Conservation (phyloP, 2,329 filamentous ascomycete genomes). For the Fusarium sp. region DNA sequence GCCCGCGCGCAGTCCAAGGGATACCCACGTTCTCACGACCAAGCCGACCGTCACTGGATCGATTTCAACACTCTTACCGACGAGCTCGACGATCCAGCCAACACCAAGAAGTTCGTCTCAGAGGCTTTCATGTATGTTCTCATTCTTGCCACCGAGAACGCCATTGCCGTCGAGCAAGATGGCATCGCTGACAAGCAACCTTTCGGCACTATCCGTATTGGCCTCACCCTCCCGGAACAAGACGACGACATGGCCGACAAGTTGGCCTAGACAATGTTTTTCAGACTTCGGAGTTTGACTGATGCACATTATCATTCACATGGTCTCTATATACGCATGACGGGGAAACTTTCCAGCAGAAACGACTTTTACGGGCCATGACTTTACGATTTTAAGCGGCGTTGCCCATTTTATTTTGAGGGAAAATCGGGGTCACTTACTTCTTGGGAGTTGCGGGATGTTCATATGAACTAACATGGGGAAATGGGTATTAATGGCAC, state of each 20-base stretch:
- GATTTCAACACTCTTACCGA: constrained; percentile 77
- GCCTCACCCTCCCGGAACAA: constrained; percentile 45
- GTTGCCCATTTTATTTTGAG: constrained; percentile 10
- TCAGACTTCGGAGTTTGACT: not conserved
- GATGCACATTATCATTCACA: not conserved
- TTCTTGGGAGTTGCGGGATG: constrained; percentile 14
- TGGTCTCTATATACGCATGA: constrained; percentile 1
- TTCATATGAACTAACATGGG: constrained; percentile 11
- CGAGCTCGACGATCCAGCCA: constrained; percentile 70
- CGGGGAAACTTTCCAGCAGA: not conserved
- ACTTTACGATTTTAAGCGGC: not conserved
- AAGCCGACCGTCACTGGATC: constrained; percentile 59
- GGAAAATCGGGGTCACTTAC: not conserved
- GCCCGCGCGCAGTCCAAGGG: constrained; percentile 50
- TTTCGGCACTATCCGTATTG: constrained; percentile 62
- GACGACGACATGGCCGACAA: constrained; percentile 37
- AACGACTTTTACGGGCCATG: constrained; percentile 3
- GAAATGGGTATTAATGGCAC: not conserved
- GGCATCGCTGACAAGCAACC: constrained; percentile 49
- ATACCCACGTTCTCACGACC: constrained; percentile 47
- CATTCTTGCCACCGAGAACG: constrained; percentile 73
- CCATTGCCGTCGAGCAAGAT: constrained; percentile 72
- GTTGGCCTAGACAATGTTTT: constrained; percentile 21
- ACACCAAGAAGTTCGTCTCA: constrained; percentile 71
- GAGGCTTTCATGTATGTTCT: constrained; percentile 83